Conservation (phyloP, 1,284 basidiomycete genomes). For the Trametes versicolor region DNA sequence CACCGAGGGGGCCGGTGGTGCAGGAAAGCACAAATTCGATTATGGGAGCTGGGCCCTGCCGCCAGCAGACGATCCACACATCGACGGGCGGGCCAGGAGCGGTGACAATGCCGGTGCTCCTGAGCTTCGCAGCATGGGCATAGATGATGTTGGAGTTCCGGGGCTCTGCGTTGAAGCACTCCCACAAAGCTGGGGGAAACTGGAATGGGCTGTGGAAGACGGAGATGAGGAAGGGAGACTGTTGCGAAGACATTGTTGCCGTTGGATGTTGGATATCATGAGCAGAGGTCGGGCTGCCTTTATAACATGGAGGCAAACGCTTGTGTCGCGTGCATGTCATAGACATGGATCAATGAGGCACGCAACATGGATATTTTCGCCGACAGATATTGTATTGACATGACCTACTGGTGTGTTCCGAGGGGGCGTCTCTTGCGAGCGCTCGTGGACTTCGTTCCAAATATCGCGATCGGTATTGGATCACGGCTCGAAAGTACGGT, state of each 20-base stretch:
- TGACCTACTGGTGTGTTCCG: background rate
- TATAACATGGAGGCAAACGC: background rate
- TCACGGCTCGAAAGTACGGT: background rate
- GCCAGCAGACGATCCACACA: slow-evolving; percentile 62
- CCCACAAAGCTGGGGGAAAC: slow-evolving; percentile 51
- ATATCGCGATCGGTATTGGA: background rate
- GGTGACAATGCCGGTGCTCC: slow-evolving; percentile 28
- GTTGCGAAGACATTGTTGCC: slow-evolving; percentile 33
- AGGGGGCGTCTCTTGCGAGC: background rate
- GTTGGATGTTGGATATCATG: background rate
- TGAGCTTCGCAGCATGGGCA: slow-evolving; percentile 53
- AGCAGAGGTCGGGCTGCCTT: background rate
- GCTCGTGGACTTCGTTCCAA: background rate
- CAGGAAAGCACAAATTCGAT: slow-evolving; percentile 68
- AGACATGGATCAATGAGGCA: background rate
- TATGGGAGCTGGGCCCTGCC: slow-evolving; percentile 21
- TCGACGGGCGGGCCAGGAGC: slow-evolving; percentile 36
- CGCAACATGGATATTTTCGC: background rate
- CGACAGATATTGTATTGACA: background rate
- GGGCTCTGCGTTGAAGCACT: slow-evolving; percentile 50
- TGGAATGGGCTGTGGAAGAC: slow-evolving; percentile 39
- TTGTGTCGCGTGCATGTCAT: background rate
- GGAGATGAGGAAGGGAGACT: slow-evolving; percentile 39
- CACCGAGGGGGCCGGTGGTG: slow-evolving; percentile 60
- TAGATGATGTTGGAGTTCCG: slow-evolving; percentile 63